Evolutionary conservation across 805 yeast species (phyloP).

Genomic region (Henningerozyma blattae): DNA sequence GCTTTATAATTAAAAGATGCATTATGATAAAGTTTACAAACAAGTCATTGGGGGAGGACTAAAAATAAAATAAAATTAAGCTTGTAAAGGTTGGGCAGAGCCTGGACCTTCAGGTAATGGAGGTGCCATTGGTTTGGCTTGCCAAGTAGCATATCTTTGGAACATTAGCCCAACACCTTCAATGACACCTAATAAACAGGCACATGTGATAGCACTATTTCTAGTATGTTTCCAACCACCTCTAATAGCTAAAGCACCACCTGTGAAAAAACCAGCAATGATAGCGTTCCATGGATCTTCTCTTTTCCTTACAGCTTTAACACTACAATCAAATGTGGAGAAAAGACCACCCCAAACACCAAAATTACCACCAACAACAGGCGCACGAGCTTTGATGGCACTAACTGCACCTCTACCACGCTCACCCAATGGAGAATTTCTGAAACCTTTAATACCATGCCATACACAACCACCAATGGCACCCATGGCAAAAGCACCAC

Average conservation of each 20-base stretch:
- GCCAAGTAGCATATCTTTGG: constrained; percentile 80
- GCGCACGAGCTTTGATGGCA: constrained; percentile 93
- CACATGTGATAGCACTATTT: constrained; percentile 95
- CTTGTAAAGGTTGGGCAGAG: constrained; percentile 23
- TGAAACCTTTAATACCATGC: constrained; percentile 98
- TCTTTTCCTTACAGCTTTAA: constrained; percentile 90
- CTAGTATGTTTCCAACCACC: constrained; percentile 98
- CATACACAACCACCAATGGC: constrained; percentile 96
- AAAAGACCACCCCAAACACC: constrained; percentile 99
- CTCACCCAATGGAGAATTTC: constrained; percentile 96
- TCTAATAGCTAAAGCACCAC: constrained; percentile 95
- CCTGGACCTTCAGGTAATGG: constrained; percentile 35
- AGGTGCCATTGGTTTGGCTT: constrained; percentile 60
- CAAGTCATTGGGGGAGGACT: too few species aligned
- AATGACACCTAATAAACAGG: constrained; percentile 87
- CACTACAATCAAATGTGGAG: constrained; percentile 90
- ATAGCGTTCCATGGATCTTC: constrained; percentile 99
- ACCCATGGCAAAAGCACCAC: constrained; percentile 99
- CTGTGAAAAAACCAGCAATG: constrained; percentile 94
- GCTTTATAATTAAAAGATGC: too few species aligned
- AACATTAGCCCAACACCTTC: constrained; percentile 98
- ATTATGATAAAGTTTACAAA: too few species aligned
- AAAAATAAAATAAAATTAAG: constrained; percentile 15
- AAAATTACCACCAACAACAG: constrained; percentile 96
- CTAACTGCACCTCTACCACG: constrained; percentile 79